Base-by-base conservation (phyloP, 139 green algal genomes). In the Micractinium sp. region DNA sequence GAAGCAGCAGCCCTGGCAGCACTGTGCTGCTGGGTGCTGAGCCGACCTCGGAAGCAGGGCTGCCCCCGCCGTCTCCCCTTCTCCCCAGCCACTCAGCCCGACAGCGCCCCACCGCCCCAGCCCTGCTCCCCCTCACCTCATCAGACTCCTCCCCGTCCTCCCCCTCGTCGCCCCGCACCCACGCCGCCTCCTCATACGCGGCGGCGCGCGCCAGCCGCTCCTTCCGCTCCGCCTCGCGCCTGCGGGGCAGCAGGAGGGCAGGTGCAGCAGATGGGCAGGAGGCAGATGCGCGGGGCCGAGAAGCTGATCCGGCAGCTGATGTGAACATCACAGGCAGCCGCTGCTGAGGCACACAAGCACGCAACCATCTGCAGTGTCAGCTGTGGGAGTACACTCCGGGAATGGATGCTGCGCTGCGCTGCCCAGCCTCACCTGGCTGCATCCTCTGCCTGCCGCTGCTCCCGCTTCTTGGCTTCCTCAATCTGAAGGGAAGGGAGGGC, bases 161-260 rank as follows among this genome's bases (percentile, higher is more conserved):
- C 66, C 74, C 75, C 23, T 27, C 78, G 35, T 76, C 91, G 56
- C 86, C 79, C 60, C 73, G 83, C 60, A 89, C 85, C 90, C 92
- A 95, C 56, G 85, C 91, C 15, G 92, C 88, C 77, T 97, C 93
- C 75, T 93, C 61, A 36, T 91, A 92, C 29, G 91, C 74, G 2
- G 53, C 19, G 1, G 92, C 91, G 38, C 79, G 81, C 29, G 87
- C 82, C 66, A 90, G 60, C n/a, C 89, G 90, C 88, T 93, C 88
- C 77, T 82, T 63, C 81, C 78, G 82, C 82, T 94, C 93, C 22
- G 71, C 39, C 71, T 92, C 87, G 3, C 84, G 77, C 89, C 93
- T 93, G 91, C 29, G 38, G 14, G 71, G 27, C 27, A 38, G 20
- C 27, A 38, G 71, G 71, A 7, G 27, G 29, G 29, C 2, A 20